Evolutionary conservation across 2,329 filamentous ascomycete species (phyloP).

Genomic region (Beauveria asiatica): DNA sequence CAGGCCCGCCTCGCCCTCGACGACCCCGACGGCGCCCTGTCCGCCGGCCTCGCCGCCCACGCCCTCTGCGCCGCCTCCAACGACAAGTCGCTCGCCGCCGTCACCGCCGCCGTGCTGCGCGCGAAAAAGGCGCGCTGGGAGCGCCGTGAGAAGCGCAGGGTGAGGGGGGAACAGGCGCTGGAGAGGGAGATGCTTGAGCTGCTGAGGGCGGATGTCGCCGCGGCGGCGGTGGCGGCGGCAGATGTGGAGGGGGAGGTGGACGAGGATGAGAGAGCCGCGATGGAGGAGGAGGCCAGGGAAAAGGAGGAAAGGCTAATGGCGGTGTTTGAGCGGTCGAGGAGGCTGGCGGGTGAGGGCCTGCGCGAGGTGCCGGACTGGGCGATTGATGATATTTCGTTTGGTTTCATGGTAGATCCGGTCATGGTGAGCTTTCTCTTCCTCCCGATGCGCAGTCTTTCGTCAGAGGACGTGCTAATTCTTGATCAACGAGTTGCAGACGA

Average conservation of each 20-base stretch:
- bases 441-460: background rate
- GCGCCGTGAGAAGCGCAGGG: conserved; percentile 54
- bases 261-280: conserved; percentile 39
- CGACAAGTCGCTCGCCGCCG: conserved; percentile 59
- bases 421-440: conserved; percentile 18
- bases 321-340: conserved; percentile 43
- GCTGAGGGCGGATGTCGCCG: conserved; percentile 35
- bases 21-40: conserved; percentile 60
- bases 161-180: conserved; percentile 47
- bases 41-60: conserved; percentile 65
- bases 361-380: conserved; percentile 66
- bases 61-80: conserved; percentile 53
- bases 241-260: conserved; percentile 12
- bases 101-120: conserved; percentile 65
- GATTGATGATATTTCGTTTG: conserved; percentile 68
- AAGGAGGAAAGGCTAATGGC: conserved; percentile 37
- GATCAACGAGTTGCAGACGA: conserved; percentile 38
- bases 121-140: conserved; percentile 88
- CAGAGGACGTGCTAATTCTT: background rate
- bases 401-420: conserved; percentile 64
- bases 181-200: conserved; percentile 50
- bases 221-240: conserved; percentile 23
- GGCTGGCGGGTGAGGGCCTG: conserved; percentile 33
- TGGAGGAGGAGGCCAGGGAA: conserved; percentile 36
- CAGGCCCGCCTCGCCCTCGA: conserved; percentile 69